A percentile compares a stretch with the other conserved stretches of the same genome.
Conservation (phyloP, 2,329 filamentous ascomycete genomes). For the Phaeosphaeriaceae sp. region DNA sequence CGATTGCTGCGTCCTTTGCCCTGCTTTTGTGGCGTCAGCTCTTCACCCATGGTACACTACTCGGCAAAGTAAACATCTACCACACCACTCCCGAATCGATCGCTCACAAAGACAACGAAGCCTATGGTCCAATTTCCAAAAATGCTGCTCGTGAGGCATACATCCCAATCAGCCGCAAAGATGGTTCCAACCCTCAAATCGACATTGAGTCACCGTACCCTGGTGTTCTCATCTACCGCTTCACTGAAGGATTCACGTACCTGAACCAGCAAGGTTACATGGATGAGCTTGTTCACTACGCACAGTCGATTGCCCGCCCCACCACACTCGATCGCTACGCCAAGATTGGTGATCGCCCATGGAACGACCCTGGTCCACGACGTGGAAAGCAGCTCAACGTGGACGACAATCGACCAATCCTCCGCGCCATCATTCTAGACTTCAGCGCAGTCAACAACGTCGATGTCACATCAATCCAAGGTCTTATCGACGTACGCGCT, state of each 20-base stretch:
- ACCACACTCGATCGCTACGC: constrained; percentile 72
- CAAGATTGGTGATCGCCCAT: constrained; percentile 72
- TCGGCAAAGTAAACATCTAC: constrained; percentile 79
- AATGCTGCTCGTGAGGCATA: constrained; percentile 35
- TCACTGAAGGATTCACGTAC: constrained; percentile 95
- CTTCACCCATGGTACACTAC: constrained; percentile 79
- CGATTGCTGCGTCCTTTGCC: constrained; percentile 76
- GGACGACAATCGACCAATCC: constrained; percentile 65
- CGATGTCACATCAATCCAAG: constrained; percentile 90
- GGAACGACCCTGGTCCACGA: constrained; percentile 88
- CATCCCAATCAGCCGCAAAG: constrained; percentile 81
- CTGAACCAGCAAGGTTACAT: constrained; percentile 90
- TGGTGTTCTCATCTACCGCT: constrained; percentile 94
- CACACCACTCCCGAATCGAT: constrained; percentile 82
- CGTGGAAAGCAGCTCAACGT: constrained; percentile 57
- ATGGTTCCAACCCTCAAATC: constrained; percentile 87
- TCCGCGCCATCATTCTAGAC: constrained; percentile 91
- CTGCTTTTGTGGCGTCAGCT: constrained; percentile 84
- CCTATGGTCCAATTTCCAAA: constrained; percentile 14
- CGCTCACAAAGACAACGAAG: constrained; percentile 48
- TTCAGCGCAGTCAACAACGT: constrained; percentile 94
- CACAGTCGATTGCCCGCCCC: constrained; percentile 70
- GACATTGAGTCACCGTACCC: constrained; percentile 83
- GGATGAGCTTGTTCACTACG: constrained; percentile 64
- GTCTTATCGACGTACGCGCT: constrained; percentile 91